Conservation (phyloP, 306 rosid species). For the Prosopis cineraria region DNA sequence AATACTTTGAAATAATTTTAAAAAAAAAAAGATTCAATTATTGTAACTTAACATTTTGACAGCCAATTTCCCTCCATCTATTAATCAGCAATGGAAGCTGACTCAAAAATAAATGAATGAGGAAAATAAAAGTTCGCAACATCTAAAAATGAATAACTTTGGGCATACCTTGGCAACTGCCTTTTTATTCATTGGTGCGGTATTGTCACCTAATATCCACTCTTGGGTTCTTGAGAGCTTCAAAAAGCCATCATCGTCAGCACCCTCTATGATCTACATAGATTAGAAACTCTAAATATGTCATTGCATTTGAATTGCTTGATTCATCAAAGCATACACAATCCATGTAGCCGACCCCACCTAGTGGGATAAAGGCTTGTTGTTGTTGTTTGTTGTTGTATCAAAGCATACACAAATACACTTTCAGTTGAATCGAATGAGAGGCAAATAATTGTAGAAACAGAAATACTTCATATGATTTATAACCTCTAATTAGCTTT, state of each 20-base stretch:
- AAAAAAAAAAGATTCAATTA: background rate
- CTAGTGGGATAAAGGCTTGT: too few species aligned
- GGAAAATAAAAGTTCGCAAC: background rate
- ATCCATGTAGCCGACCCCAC: too few species aligned
- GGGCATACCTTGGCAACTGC: slow-evolving; percentile 60
- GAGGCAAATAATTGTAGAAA: slow-evolving; percentile 19
- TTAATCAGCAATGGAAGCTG: slow-evolving; percentile 2
- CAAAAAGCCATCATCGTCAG: slow-evolving; percentile 64
- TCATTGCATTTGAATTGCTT: slow-evolving; percentile 33
- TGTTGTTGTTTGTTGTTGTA: too few species aligned
- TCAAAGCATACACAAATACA: slow-evolving; percentile 20
- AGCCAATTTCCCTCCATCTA: slow-evolving; percentile 9
- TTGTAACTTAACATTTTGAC: slow-evolving; percentile 17
- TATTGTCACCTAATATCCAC: slow-evolving; percentile 72
- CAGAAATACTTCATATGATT: slow-evolving; percentile 5
- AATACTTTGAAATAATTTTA: background rate
- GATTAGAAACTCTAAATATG: slow-evolving; percentile 18
- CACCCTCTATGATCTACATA: slow-evolving; percentile 52
- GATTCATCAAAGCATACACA: slow-evolving; percentile 23
- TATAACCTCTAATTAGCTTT: slow-evolving; percentile 16
- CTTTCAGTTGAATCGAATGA: slow-evolving; percentile 11
- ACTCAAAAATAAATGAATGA: background rate
- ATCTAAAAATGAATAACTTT: slow-evolving; percentile 18
- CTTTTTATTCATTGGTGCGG: slow-evolving; percentile 76
- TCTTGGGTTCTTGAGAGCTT: slow-evolving; percentile 69